Conservation (phyloP, 1,284 basidiomycete species). For the Megacollybia platyphylla region DNA sequence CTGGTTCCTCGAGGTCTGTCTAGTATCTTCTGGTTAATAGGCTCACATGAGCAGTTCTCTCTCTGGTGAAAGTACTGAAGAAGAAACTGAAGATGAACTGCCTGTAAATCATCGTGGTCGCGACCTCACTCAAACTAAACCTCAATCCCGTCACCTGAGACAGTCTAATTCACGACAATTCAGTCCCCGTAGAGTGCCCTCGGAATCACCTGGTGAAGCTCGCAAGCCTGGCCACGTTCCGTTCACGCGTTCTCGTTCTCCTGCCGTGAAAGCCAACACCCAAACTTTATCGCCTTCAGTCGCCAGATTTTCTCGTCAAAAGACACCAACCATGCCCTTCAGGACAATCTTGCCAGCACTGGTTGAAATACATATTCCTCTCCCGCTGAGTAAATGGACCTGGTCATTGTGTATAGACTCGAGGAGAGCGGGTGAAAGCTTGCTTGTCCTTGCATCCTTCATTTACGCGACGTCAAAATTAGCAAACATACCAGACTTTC, state of each 20-base stretch:
- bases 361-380: constrained; percentile 24
- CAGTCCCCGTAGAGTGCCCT: neutral
- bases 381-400: constrained; percentile 24
- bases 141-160: neutral
- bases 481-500: constrained; percentile 6
- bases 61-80: constrained; percentile 31
- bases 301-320: constrained; percentile 15
- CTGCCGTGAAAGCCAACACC: constrained; percentile 21
- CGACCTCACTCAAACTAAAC: constrained; percentile 11
- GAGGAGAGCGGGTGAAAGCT: constrained; percentile 42
- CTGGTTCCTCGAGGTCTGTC: constrained; percentile 55
- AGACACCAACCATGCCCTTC: constrained; percentile 5
- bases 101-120: constrained; percentile 23
- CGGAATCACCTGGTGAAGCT: constrained; percentile 1
- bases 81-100: constrained; percentile 34
- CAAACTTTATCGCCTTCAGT: constrained; percentile 18
- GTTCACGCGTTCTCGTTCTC: constrained; percentile 51
- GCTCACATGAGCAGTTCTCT: constrained; percentile 25
- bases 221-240: constrained; percentile 14
- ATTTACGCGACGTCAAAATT: constrained; percentile 25
- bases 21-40: constrained; percentile 2
- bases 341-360: constrained; percentile 27
- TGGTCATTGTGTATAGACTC: constrained; percentile 40
- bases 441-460: constrained; percentile 40
- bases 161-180: neutral